Evolutionary conservation across 1,139 yeast genomes (phyloP), one percentile per base, ranked within the genome.

Genomic region (Insectozyma bohioensis): DNA sequence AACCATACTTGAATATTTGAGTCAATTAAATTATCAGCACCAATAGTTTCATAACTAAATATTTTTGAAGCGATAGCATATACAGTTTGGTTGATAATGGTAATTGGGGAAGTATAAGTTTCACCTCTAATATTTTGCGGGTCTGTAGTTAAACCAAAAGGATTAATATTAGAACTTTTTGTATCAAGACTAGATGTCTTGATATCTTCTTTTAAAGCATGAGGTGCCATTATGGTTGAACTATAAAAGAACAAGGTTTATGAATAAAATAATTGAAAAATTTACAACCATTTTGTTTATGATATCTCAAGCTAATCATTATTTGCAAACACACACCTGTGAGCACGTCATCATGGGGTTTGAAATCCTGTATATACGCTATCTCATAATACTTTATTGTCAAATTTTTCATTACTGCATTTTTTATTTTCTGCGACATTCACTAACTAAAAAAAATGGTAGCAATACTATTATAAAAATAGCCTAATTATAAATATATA

Each of bases 41-140:
- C 84, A 24, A 84, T 72, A 39, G 82, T 63, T 40, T 74, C 78
- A 48, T 84, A 88, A 39, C 83, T 75, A 61, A 88, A 88, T 35
- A 88, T 69, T 46, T 78, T 72, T 43, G 74, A 67, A 30, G 82
- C 69, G 40, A 81, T 60, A 21, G 83, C 64, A 54, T 82, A 85
- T 24, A 84, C 62, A 5, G 84, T 72, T 45, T 85, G 85, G 49
- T 78, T 73, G 40, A 85, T 73, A 28, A 85, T 63, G 32, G 78
- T 68, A 46, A 70, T 68, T n/a, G 85, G 78, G n/a, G 86, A 73
- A 28, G 79, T 67, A 50, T 80, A 77, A 29, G 61, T 65, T 11
- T 75, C 59, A 22, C 75, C 77, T 34, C 64, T 65, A 31, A 82
- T 48, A 26, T 67, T 58, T 30, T 61, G 56, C 10, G 86, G 84